phyloP scores from a whole-genome alignment of 73 alveolate species.

The Paramecium tetraurelia region DNA sequence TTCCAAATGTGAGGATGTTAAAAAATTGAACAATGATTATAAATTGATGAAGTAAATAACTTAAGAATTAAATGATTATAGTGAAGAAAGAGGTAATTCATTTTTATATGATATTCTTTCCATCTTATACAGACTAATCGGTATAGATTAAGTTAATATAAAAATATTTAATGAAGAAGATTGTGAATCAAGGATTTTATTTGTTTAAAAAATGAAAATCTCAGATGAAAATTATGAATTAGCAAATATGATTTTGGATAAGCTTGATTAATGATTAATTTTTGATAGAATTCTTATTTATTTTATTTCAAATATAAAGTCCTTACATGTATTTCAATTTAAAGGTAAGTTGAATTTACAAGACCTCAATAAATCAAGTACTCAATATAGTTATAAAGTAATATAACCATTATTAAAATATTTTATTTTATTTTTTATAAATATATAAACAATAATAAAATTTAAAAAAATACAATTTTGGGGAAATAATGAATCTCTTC shows the following conservation, averaged over 20 bases:
- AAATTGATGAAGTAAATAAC: neutral
- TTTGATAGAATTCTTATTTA: neutral
- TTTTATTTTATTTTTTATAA: no score
- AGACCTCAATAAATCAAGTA: no score
- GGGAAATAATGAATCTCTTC: constrained; percentile 29
- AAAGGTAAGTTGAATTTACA: no score
- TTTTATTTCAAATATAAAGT: neutral
- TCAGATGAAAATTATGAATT: neutral
- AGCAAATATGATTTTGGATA: neutral
- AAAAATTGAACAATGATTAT: neutral
- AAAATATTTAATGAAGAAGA: neutral
- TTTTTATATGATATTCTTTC: neutral
- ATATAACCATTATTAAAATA: no score
- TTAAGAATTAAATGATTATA: neutral
- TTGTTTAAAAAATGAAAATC: neutral
- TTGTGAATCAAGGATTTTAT: neutral
- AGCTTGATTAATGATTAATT: neutral
- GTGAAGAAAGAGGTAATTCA: neutral
- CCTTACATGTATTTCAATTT: neutral
- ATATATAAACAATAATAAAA: neutral
- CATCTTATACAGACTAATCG: neutral
- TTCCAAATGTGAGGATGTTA: neutral
- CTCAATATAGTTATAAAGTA: neutral
- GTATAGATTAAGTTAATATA: neutral
- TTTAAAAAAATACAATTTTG: neutral